Evolutionary conservation across 2,329 filamentous ascomycete species (phyloP).

Genomic region (Neofusicoccum umdonicola): DNA sequence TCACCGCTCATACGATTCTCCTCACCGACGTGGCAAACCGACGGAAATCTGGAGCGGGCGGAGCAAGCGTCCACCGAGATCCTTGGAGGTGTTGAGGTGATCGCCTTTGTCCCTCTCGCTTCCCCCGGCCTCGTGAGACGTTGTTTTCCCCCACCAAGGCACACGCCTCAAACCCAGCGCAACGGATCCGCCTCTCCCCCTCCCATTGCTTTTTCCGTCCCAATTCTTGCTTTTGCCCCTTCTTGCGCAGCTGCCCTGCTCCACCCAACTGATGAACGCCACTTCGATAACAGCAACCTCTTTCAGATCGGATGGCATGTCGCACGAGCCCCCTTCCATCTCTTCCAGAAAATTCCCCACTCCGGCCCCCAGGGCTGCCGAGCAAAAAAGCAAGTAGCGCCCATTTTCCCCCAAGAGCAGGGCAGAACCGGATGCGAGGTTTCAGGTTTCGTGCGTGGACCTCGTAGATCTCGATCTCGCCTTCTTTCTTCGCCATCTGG

Average conservation of each 20-base stretch:
- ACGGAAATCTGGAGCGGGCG: neutral
- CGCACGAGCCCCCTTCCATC: neutral
- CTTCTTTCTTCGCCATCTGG: too few relatives aligned
- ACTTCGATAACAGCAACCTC: slow-evolving; percentile 4
- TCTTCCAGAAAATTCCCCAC: neutral
- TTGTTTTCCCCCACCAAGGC: neutral
- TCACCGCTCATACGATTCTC: neutral
- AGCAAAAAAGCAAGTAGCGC: neutral
- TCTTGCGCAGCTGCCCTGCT: too few relatives aligned
- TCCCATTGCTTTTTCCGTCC: neutral
- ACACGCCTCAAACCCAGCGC: neutral
- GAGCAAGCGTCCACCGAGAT: too few relatives aligned
- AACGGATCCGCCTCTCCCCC: neutral
- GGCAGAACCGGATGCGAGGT: neutral
- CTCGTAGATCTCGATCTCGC: neutral
- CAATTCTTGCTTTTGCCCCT: neutral
- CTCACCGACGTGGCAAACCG: neutral
- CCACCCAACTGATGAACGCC: neutral
- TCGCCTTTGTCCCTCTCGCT: neutral
- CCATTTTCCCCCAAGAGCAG: neutral
- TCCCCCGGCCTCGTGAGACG: neutral
- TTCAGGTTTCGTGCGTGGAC: neutral
- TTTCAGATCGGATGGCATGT: slow-evolving; percentile 1
- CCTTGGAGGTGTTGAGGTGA: neutral
- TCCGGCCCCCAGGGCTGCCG: neutral